A percentile compares a stretch with the other conserved stretches of the same genome.
phyloP scores from a whole-genome alignment of 2,329 filamentous ascomycete species.

The Fusarium globosum region DNA sequence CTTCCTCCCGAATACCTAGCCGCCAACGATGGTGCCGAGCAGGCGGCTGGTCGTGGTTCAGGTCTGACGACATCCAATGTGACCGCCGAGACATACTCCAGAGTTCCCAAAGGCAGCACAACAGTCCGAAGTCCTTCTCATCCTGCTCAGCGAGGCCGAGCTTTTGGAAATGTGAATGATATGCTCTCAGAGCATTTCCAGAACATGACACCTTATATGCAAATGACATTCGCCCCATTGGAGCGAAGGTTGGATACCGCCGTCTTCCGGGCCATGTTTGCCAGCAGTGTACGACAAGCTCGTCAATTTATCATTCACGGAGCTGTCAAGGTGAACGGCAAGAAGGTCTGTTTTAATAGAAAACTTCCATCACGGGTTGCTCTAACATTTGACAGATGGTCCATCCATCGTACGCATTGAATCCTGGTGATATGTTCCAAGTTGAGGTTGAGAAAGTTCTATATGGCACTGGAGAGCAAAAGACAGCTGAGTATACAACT shows the following conservation, averaged over 20 bases:
- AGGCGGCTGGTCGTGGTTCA: constrained; percentile 85
- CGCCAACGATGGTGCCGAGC: constrained; percentile 80
- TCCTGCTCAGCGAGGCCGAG: constrained; percentile 39
- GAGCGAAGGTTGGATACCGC: constrained; percentile 95
- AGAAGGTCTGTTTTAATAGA: constrained; percentile 74
- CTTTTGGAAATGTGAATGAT: constrained; percentile 49
- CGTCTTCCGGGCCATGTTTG: constrained; percentile 92
- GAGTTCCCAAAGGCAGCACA: constrained; percentile 40
- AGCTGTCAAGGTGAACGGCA: constrained; percentile 93
- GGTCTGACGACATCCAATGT: constrained; percentile 61
- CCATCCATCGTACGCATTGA: constrained; percentile 91
- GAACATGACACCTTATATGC: constrained; percentile 84
- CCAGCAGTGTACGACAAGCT: constrained; percentile 91
- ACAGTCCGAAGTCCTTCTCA: constrained; percentile 31
- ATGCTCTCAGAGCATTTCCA: constrained; percentile 49
- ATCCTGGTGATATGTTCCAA: constrained; percentile 98
- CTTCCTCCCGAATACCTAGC: constrained; percentile 88
- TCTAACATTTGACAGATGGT: constrained; percentile 72
- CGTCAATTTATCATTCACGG: constrained; percentile 95
- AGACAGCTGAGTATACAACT: constrained; percentile 54
- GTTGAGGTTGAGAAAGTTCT: constrained; percentile 91
- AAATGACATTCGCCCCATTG: constrained; percentile 93
- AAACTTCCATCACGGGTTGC: background rate
- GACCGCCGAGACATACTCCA: constrained; percentile 51
- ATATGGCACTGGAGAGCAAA: constrained; percentile 83